These are phyloP conservation scores for Naganishia liquefaciens DNA, from an alignment of 1,284 basidiomycete genomes.

Conservation along the genomic window DNA sequence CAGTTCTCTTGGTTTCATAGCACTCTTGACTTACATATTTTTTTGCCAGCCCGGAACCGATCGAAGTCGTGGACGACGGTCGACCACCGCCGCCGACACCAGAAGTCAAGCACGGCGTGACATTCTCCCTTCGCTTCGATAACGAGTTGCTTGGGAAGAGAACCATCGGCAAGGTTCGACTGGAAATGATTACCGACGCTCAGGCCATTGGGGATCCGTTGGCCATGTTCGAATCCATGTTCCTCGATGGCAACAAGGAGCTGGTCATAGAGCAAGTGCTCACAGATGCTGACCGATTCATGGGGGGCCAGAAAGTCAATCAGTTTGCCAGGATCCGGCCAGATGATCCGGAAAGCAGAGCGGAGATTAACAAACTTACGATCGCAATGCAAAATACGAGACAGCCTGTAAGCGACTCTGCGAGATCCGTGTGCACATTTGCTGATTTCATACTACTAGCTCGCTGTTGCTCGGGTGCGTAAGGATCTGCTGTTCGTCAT, in stretches of 20 bases:
- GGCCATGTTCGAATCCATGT: constrained; percentile 25
- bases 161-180: constrained; percentile 16
- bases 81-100: neutral
- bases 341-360: constrained; percentile 4
- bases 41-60: constrained; percentile 11
- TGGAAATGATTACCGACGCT: constrained; percentile 19
- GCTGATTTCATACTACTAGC: constrained; percentile 4
- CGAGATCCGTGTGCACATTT: neutral
- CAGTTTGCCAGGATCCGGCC: constrained; percentile 24
- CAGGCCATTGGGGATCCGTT: constrained; percentile 5
- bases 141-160: constrained; percentile 1
- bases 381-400: constrained; percentile 8
- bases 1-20: neutral
- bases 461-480: constrained; percentile 17
- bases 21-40: neutral
- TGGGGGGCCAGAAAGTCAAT: constrained; percentile 20
- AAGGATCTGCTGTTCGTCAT: constrained; percentile 16
- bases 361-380: constrained; percentile 17
- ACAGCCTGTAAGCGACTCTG: constrained; percentile 17
- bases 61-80: neutral
- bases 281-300: constrained; percentile 4
- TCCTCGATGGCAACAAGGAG: constrained; percentile 19
- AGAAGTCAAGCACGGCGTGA: neutral
- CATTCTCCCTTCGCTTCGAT: constrained; percentile 19
- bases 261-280: constrained; percentile 12